Percentiles rank a stretch among this genome's conserved stretches.
Evolutionary conservation across 495 filamentous ascomycete species (phyloP).

Genomic region (Cercophora newfieldiana): DNA sequence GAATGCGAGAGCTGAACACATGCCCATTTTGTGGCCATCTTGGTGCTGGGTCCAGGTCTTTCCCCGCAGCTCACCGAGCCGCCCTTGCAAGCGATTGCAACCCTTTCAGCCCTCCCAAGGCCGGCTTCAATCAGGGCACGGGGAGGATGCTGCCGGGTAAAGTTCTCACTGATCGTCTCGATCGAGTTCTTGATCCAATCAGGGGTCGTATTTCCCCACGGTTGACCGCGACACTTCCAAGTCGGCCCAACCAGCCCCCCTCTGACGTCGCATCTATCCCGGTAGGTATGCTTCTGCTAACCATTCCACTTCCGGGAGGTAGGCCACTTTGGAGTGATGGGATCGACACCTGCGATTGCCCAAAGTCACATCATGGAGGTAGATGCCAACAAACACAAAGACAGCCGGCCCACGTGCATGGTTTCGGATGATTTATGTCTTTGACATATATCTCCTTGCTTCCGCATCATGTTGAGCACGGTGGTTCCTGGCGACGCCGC

Average conservation of each 20-base stretch:
- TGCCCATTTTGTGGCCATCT: too few species aligned
- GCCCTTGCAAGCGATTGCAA: not conserved
- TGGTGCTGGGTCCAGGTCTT: not conserved
- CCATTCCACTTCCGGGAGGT: not conserved
- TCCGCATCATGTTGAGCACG: too few species aligned
- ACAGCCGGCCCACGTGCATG: not conserved
- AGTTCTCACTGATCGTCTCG: not conserved
- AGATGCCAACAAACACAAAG: not conserved
- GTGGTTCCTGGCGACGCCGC: too few species aligned
- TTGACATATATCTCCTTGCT: too few species aligned
- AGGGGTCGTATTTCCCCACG: not conserved
- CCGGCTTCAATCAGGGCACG: not conserved
- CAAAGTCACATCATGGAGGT: not conserved
- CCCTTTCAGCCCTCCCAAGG: not conserved
- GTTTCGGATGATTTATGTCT: too few species aligned
- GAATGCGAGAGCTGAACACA: not conserved
- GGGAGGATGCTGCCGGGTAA: not conserved
- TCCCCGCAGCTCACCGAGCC: not conserved
- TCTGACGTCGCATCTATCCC: not conserved
- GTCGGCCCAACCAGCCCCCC: too few species aligned
- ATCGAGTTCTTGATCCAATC: not conserved
- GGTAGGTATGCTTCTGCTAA: not conserved
- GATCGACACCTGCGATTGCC: not conserved
- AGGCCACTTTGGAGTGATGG: not conserved
- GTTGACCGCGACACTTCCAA: not conserved